Evolutionary conservation across 176 grass and related monocot genomes (phyloP).

Genomic region (Ampelocalamus luodianensis): DNA sequence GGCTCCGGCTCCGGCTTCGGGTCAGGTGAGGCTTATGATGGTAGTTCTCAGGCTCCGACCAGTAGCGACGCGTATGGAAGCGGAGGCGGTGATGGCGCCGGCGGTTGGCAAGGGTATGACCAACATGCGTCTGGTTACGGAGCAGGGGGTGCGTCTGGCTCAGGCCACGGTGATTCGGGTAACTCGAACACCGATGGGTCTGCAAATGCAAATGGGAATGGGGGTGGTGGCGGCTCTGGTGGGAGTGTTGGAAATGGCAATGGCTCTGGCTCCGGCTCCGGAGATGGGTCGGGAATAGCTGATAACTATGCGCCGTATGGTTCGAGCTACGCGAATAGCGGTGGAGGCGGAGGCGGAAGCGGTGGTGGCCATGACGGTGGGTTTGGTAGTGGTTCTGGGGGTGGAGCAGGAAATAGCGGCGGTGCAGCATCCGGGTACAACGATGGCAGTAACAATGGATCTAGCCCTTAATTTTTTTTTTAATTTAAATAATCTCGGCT

Average conservation of each 20-base stretch:
- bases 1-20: not conserved
- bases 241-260: constrained; percentile 3
- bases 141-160: not conserved
- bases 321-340: not conserved
- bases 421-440: not conserved
- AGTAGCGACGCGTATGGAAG: not conserved
- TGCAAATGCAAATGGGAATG: not conserved
- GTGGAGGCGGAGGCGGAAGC: not conserved
- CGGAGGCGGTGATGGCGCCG: not conserved
- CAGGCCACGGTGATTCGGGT: not conserved
- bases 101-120: not conserved
- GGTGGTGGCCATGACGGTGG: constrained; percentile 26
- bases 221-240: not conserved
- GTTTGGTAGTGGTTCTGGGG: not conserved
- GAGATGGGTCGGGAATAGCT: not conserved
- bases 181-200: not conserved
- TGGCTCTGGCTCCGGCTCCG: not conserved
- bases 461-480: constrained; percentile 10
- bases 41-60: not conserved
- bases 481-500: not conserved
- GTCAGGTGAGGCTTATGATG: not conserved
- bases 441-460: too few relatives aligned
- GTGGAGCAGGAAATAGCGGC: not conserved
- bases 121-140: not conserved
- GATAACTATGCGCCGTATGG: not conserved